A percentile compares a stretch with the other conserved stretches of the same genome.
phyloP scores from a whole-genome alignment of 2,329 filamentous ascomycete genomes.

The Camptophora hylomeconis region DNA sequence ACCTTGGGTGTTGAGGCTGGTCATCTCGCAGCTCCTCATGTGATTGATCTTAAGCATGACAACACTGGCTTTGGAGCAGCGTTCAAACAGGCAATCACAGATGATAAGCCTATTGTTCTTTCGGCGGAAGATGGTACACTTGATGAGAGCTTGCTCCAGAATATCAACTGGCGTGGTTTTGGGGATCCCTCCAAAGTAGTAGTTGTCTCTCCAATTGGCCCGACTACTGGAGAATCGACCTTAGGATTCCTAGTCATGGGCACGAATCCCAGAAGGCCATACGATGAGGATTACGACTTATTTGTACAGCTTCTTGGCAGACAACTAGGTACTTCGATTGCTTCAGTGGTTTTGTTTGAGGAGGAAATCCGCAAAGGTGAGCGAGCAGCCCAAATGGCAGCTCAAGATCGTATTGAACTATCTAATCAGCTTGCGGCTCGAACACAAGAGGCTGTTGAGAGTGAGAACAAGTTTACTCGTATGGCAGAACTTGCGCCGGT shows the following conservation, averaged over 20 bases:
- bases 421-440: constrained; percentile 58
- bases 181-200: constrained; percentile 57
- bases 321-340: constrained; percentile 66
- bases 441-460: constrained; percentile 43
- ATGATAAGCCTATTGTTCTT: constrained; percentile 53
- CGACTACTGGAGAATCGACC: constrained; percentile 59
- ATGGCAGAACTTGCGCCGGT: constrained; percentile 79
- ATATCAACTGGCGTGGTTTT: constrained; percentile 57
- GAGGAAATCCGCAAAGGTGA: constrained; percentile 68
- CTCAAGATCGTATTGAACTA: constrained; percentile 62
- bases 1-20: constrained; percentile 53
- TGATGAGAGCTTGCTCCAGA: constrained; percentile 50
- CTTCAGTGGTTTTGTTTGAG: constrained; percentile 70
- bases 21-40: constrained; percentile 47
- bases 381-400: constrained; percentile 59
- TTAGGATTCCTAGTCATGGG: constrained; percentile 70
- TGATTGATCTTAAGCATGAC: constrained; percentile 56
- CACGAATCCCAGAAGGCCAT: constrained; percentile 64
- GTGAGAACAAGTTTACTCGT: constrained; percentile 66
- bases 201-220: constrained; percentile 66
- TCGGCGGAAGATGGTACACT: constrained; percentile 55
- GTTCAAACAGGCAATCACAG: constrained; percentile 62
- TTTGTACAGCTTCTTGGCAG: constrained; percentile 64
- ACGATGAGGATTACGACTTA: constrained; percentile 66
- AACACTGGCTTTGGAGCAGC: constrained; percentile 63